These are phyloP conservation scores for Chaetomium cochliodes DNA, from an alignment of 495 filamentous ascomycete genomes.

Conservation along the genomic window DNA sequence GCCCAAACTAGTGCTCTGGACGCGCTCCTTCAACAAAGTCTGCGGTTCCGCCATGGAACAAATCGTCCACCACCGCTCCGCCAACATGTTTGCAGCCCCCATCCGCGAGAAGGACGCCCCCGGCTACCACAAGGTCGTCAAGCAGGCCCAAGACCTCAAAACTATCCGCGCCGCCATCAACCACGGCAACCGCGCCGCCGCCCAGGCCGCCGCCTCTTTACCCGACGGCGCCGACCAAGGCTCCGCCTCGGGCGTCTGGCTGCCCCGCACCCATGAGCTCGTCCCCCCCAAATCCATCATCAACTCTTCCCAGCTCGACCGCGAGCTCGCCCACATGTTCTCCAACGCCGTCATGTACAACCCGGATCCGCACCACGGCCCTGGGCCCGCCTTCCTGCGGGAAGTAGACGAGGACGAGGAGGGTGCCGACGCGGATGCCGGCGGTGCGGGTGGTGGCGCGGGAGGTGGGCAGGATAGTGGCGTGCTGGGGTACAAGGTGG, in stretches of 20 bases:
- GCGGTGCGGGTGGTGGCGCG: background rate
- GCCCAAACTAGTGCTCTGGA: slow-evolving; percentile 63
- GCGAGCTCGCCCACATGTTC: slow-evolving; percentile 96
- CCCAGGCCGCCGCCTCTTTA: slow-evolving; percentile 56
- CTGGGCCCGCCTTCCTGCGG: slow-evolving; percentile 58
- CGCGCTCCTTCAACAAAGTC: slow-evolving; percentile 75
- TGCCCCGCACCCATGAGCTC: slow-evolving; percentile 70
- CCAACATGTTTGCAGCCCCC: slow-evolving; percentile 80
- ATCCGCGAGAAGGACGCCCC: slow-evolving; percentile 82
- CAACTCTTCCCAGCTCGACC: slow-evolving; percentile 90
- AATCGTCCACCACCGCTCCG: slow-evolving; percentile 80
- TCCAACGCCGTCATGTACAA: slow-evolving; percentile 99
- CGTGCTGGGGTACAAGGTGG: slow-evolving; percentile 53
- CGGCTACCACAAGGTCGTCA: slow-evolving; percentile 83
- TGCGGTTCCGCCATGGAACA: slow-evolving; percentile 78
- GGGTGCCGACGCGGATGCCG: slow-evolving; percentile 15
- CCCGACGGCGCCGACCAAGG: slow-evolving; percentile 44
- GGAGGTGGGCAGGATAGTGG: slow-evolving; percentile 38
- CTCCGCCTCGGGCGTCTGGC: slow-evolving; percentile 52
- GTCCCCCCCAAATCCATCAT: slow-evolving; percentile 88
- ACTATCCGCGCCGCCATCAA: slow-evolving; percentile 75
- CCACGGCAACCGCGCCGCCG: slow-evolving; percentile 72
- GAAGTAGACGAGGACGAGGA: slow-evolving; percentile 34
- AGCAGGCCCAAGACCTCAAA: slow-evolving; percentile 85
- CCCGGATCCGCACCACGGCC: slow-evolving; percentile 64